A percentile compares a stretch with the other conserved stretches of the same genome.
Conservation (phyloP, 2,329 filamentous ascomycete genomes). For the Neofusicoccum laricinum region DNA sequence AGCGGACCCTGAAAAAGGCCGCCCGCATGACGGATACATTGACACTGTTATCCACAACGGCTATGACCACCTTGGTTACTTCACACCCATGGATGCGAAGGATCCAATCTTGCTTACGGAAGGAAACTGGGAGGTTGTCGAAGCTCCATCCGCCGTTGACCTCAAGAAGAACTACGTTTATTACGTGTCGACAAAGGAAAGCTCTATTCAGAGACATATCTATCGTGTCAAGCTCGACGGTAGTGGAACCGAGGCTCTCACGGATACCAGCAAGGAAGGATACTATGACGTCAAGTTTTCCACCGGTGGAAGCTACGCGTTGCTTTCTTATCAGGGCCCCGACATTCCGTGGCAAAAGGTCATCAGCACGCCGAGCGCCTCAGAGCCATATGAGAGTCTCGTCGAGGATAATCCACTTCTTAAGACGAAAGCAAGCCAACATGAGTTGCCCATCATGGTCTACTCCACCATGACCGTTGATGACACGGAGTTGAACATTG, state of each 20-base stretch:
- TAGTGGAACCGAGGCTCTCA: conserved; percentile 67
- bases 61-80: conserved; percentile 90
- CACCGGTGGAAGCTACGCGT: conserved; percentile 71
- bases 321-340: conserved; percentile 83
- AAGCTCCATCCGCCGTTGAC: conserved; percentile 81
- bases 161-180: conserved; percentile 84
- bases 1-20: conserved; percentile 72
- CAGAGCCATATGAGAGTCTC: conserved; percentile 61
- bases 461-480: conserved; percentile 86
- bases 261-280: conserved; percentile 68
- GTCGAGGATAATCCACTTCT: conserved; percentile 78
- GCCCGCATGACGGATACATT: conserved; percentile 83
- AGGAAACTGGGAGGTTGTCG: conserved; percentile 87
- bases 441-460: conserved; percentile 77
- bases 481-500: conserved; percentile 66
- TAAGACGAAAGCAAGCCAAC: conserved; percentile 64
- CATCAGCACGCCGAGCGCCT: conserved; percentile 73
- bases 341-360: conserved; percentile 89
- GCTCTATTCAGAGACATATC: conserved; percentile 83
- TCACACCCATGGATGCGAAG: conserved; percentile 78
- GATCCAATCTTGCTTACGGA: conserved; percentile 83
- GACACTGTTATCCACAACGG: conserved; percentile 85
- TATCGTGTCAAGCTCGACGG: conserved; percentile 88
- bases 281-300: conserved; percentile 88
- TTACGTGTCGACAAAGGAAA: conserved; percentile 82